A percentile compares a stretch with the other conserved stretches of the same genome.
Conservation (phyloP, 345 rosid genomes). For the Streptanthus diversifolius region DNA sequence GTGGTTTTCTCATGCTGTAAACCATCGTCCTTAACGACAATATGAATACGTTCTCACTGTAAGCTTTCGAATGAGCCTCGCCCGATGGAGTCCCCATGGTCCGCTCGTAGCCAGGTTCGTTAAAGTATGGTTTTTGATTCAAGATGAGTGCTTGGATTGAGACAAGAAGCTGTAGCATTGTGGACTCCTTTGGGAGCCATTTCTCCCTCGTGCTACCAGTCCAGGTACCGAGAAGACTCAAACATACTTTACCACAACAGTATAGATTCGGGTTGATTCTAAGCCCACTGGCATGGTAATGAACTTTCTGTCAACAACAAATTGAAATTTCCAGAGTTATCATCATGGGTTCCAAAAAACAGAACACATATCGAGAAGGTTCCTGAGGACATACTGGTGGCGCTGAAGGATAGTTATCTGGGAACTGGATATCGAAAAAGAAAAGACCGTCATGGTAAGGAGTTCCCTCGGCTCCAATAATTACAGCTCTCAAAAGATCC, state of each 20-base stretch:
- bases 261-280: constrained; percentile 85
- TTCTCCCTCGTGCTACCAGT: constrained; percentile 60
- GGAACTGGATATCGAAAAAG: constrained; percentile 84
- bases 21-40: constrained; percentile 72
- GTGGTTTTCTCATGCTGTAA: constrained; percentile 65
- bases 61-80: constrained; percentile 46
- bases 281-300: constrained; percentile 82
- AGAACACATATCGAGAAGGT: background rate
- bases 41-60: constrained; percentile 63
- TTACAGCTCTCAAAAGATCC: constrained; percentile 92
- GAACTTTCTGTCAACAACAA: constrained; percentile 51
- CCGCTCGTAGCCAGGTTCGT: constrained; percentile 73
- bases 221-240: constrained; percentile 97
- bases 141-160: constrained; percentile 92
- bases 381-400: constrained; percentile 69
- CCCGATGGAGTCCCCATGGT: constrained; percentile 44
- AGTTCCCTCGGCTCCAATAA: constrained; percentile 90
- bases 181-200: constrained; percentile 83
- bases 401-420: constrained; percentile 56
- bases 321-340: background rate
- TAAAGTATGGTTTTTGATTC: constrained; percentile 84
- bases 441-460: constrained; percentile 97
- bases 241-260: constrained; percentile 73
- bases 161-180: constrained; percentile 83
- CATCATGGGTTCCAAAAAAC: background rate